Percentiles rank a stretch among this genome's conserved stretches.
Conservation (phyloP, 1,139 yeast genomes). For the Debaryomyces psychrophilus region DNA sequence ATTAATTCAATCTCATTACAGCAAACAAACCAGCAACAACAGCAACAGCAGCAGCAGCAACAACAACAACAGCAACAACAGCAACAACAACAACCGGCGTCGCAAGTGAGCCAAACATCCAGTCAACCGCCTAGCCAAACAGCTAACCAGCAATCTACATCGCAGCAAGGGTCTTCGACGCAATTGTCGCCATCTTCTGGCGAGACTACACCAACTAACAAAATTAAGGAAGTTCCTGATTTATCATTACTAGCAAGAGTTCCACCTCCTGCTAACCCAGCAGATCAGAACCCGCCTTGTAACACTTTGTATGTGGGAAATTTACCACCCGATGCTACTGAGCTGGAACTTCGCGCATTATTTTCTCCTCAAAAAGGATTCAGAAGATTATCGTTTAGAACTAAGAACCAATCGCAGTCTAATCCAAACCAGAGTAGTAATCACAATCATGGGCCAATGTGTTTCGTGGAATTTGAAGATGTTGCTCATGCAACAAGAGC, state of each 20-base stretch:
- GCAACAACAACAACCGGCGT: slow-evolving; percentile 9
- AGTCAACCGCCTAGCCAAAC: slow-evolving; percentile 8
- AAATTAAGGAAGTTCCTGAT: slow-evolving; percentile 60
- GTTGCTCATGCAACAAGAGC: slow-evolving; percentile 93
- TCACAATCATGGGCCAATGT: slow-evolving; percentile 92
- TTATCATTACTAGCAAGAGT: slow-evolving; percentile 73
- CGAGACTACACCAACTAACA: slow-evolving; percentile 20
- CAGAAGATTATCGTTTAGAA: slow-evolving; percentile 86
- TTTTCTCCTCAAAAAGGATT: slow-evolving; percentile 92
- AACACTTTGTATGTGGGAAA: slow-evolving; percentile 96
- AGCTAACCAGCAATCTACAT: slow-evolving; percentile 4
- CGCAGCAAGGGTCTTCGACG: slow-evolving; percentile 8
- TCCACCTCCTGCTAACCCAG: slow-evolving; percentile 98
- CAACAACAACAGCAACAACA: slow-evolving; percentile 4
- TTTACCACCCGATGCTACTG: slow-evolving; percentile 95
- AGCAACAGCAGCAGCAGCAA: too few species aligned
- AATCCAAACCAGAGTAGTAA: slow-evolving; percentile 34
- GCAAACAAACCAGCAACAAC: slow-evolving; percentile 10
- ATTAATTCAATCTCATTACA: slow-evolving; percentile 11
- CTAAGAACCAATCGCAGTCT: slow-evolving; percentile 55
- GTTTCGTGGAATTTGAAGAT: slow-evolving; percentile 97
- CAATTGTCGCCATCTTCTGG: slow-evolving; percentile 12
- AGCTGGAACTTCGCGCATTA: slow-evolving; percentile 83
- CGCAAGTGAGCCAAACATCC: slow-evolving; percentile 7
- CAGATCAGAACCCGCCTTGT: slow-evolving; percentile 98